Evolutionary conservation across 164 flowering plant genomes (phyloP), one percentile per base, ranked within the genome.

Genomic region (Houttuynia cordata): DNA sequence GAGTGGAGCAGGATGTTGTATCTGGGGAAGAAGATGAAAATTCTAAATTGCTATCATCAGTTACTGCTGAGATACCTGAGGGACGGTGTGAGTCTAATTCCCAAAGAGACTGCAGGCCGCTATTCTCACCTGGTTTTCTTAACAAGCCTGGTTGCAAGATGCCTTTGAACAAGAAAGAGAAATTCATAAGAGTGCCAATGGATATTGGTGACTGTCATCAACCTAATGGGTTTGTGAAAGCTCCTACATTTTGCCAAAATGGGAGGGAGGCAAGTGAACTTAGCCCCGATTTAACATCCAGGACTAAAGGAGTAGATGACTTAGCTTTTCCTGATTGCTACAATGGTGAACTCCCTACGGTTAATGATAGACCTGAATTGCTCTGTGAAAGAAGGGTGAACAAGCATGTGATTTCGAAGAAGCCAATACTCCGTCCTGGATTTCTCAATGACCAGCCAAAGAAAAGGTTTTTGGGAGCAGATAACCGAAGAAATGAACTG

Each of bases 111-210:
- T 51, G 45, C 58, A 74, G 74, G 69, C 78, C 79, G 21, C 63
- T 71, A 8, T 70, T 79, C 51, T 10, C 71, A 58, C 67, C 70
- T 51, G 78, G 78, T 59, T 75, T 77, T 68, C 75, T 73, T 30
- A 68, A 62, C 45, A 77, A 68, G 65, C 50, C 25, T 34, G 62
- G 66, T 5, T 47, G 60, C 53, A 45, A 53, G 37, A 68, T 39
- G 24, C 34, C 55, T 25, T 34, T n/a, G 21, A 65, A 59, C 23
- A 60, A 59, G 51, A 56, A 59, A 42, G 67, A 62, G 58, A 62
- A 62, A 58, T 39, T 61, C 23, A 50, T 56, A 7, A 39, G 19
- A 47, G 62, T 51, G 60, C 13, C n/a, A 50, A 54, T 51, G 68
- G 70, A 64, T 34, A 42, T 15, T 60, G 51, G 47, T 59, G 45